Evolutionary conservation across 2,329 filamentous ascomycete species (phyloP).

Genomic region (Epichloe glyceriae): DNA sequence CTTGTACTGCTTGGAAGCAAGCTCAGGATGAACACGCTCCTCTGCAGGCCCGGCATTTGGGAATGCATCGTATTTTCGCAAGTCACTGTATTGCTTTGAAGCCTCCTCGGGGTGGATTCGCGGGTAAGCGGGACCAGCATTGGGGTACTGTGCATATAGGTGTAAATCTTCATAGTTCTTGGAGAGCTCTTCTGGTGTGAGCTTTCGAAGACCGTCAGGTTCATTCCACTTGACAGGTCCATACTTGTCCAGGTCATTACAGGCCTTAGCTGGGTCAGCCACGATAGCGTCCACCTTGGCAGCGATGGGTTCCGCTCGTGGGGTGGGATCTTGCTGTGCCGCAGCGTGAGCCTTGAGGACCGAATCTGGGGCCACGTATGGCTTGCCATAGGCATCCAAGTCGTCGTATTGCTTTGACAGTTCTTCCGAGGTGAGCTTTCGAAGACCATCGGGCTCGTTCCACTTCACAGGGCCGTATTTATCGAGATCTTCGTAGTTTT

Average conservation of each 20-base stretch:
- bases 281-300: constrained; percentile 3
- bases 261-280: constrained; percentile 1
- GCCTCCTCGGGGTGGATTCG: constrained; percentile 21
- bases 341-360: constrained; percentile 7
- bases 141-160: constrained; percentile 13
- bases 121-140: constrained; percentile 11
- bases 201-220: constrained; percentile 6
- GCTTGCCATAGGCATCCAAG: constrained; percentile 18
- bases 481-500: constrained; percentile 24
- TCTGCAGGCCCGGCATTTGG: constrained; percentile 12
- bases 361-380: constrained; percentile 6
- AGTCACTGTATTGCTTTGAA: constrained; percentile 24
- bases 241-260: constrained; percentile 8
- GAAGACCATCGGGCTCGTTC: constrained; percentile 18
- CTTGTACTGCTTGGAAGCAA: constrained; percentile 21
- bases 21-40: constrained; percentile 16
- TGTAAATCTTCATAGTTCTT: constrained; percentile 19
- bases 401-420: constrained; percentile 22
- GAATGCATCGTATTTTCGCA: constrained; percentile 20
- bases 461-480: constrained; percentile 19
- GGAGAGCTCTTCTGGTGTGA: constrained; percentile 16
- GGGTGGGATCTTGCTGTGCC: constrained; percentile 6
- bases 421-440: constrained; percentile 16
- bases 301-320: constrained; percentile 6
- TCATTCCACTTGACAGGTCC: constrained; percentile 7